These are phyloP conservation scores for Annulohypoxylon stygium DNA, from an alignment of 495 filamentous ascomycete species.

Conservation along the genomic window DNA sequence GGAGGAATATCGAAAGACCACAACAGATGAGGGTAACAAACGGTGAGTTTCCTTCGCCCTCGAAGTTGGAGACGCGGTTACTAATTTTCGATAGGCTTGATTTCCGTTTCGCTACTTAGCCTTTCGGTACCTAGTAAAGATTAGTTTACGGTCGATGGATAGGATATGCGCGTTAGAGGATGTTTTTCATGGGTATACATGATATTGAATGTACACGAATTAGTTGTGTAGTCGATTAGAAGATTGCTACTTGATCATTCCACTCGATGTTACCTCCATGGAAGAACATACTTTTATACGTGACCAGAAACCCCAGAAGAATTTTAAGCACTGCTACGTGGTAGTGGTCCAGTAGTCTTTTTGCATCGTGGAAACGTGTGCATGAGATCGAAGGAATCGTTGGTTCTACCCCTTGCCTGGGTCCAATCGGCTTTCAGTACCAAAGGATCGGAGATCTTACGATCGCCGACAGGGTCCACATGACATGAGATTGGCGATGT, in stretches of 20 bases:
- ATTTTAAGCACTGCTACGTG: neutral
- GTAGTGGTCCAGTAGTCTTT: too few relatives aligned
- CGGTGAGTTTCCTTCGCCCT: constrained; percentile 41
- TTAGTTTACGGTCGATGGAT: too few relatives aligned
- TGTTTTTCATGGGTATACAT: too few relatives aligned
- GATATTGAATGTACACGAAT: too few relatives aligned
- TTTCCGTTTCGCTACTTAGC: constrained; percentile 48
- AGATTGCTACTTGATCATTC: too few relatives aligned
- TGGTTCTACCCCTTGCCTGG: neutral
- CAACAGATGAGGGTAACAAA: constrained; percentile 48
- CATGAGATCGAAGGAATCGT: neutral
- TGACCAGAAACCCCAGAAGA: too few relatives aligned
- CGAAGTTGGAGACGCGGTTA: neutral
- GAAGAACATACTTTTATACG: too few relatives aligned
- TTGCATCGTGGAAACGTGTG: too few relatives aligned
- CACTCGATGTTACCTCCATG: too few relatives aligned
- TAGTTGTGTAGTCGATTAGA: too few relatives aligned
- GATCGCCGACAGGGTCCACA: constrained; percentile 1
- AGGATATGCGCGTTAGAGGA: too few relatives aligned
- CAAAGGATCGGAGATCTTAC: neutral
- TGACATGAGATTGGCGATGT: neutral
- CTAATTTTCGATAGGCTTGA: constrained; percentile 38
- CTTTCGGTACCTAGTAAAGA: too few relatives aligned
- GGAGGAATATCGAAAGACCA: constrained; percentile 49
- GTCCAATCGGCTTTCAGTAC: constrained; percentile 17